Conservation (phyloP, 2,329 filamentous ascomycete genomes). For the Talaromyces funiculosus region DNA sequence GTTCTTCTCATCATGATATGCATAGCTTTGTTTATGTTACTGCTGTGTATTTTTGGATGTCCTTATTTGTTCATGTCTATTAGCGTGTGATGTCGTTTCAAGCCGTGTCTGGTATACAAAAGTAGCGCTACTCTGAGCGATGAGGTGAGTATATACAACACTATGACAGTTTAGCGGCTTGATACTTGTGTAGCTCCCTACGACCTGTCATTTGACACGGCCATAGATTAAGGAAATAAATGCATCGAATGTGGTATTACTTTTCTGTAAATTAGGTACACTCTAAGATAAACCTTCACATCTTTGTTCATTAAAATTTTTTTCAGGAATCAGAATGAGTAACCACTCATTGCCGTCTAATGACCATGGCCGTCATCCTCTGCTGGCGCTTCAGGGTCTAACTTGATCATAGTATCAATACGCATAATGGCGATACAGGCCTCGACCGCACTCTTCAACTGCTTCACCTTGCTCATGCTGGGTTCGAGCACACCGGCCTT, state of each 20-base stretch:
- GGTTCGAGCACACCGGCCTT: slow-evolving; percentile 95
- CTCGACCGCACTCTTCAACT: slow-evolving; percentile 97
- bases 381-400: slow-evolving; percentile 79
- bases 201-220: background rate
- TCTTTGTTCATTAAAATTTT: slow-evolving; percentile 1
- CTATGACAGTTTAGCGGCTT: background rate
- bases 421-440: slow-evolving; percentile 99
- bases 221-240: background rate
- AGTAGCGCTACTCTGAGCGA: slow-evolving; percentile 5
- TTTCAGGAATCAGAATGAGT: background rate
- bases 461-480: slow-evolving; percentile 95
- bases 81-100: background rate
- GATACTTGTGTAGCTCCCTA: background rate
- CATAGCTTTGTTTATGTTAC: slow-evolving; percentile 1
- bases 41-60: background rate
- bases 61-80: background rate
- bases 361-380: slow-evolving; percentile 82
- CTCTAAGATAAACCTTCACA: background rate
- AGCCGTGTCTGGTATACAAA: background rate
- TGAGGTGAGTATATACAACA: background rate
- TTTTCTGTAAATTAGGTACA: slow-evolving; percentile 10
- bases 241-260: slow-evolving; percentile 6
- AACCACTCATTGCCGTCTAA: slow-evolving; percentile 37
- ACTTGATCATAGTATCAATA: slow-evolving; percentile 96
- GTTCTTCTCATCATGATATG: background rate